These are phyloP conservation scores for Peronospora belbahrii DNA, from an alignment of 352 stramenopile species.

Conservation along the genomic window DNA sequence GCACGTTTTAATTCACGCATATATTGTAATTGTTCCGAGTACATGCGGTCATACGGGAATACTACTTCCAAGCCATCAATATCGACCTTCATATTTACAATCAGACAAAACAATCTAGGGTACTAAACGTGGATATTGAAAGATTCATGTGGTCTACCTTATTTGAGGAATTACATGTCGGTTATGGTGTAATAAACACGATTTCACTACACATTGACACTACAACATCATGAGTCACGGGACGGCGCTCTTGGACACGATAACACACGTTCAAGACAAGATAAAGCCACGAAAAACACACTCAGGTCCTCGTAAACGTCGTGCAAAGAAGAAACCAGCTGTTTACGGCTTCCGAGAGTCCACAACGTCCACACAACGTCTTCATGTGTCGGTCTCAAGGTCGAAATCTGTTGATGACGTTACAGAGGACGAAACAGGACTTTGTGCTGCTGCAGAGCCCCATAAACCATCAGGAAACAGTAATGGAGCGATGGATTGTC, in stretches of 20 bases:
- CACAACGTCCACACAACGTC: background rate
- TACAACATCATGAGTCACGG: constrained; percentile 23
- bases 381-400: background rate
- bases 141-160: too few relatives aligned
- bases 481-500: too few relatives aligned
- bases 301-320: constrained; percentile 50
- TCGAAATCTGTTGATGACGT: background rate
- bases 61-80: constrained; percentile 96
- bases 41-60: constrained; percentile 97
- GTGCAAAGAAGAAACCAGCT: constrained; percentile 48
- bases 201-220: too few relatives aligned
- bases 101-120: too few relatives aligned
- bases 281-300: constrained; percentile 31
- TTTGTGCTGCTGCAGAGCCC: too few relatives aligned
- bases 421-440: too few relatives aligned
- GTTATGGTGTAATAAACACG: constrained; percentile 1
- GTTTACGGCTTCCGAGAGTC: background rate
- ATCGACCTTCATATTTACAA: constrained; percentile 84
- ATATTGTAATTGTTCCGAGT: constrained; percentile 99
- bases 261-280: constrained; percentile 1
- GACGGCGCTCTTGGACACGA: constrained; percentile 9
- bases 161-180: too few relatives aligned
- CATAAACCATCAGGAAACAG: too few relatives aligned
- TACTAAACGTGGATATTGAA: too few relatives aligned
- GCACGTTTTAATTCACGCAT: constrained; percentile 98